Evolutionary conservation across 768 basidiomycete genomes (phyloP).

Genomic region (Agrocybe pediades): DNA sequence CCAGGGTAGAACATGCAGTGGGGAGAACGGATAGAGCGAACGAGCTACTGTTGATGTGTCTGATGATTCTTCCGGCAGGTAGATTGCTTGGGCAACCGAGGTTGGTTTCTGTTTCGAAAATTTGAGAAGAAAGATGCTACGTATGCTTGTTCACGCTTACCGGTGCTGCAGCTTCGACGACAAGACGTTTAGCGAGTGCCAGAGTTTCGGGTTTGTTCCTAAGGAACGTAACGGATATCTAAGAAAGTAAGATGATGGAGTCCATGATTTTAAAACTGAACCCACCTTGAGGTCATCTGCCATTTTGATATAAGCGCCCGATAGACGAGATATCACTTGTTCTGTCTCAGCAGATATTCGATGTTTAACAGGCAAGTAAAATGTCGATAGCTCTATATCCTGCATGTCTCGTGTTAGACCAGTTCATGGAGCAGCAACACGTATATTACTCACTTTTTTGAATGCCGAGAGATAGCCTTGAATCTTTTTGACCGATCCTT

Average conservation of each 20-base stretch:
- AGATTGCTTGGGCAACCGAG: background rate
- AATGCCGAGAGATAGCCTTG: constrained; percentile 46
- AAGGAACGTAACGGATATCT: constrained; percentile 36
- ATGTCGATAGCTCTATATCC: constrained; percentile 39
- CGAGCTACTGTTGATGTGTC: constrained; percentile 30
- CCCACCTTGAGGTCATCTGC: constrained; percentile 49
- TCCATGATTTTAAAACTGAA: constrained; percentile 29
- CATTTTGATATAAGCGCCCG: constrained; percentile 65
- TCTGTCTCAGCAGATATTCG: constrained; percentile 49
- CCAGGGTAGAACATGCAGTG: constrained; percentile 51
- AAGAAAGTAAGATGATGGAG: background rate
- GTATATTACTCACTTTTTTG: constrained; percentile 43
- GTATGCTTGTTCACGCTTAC: constrained; percentile 31
- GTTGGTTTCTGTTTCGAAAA: background rate
- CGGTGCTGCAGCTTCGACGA: constrained; percentile 46
- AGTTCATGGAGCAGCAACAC: background rate
- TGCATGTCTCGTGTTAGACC: constrained; percentile 20
- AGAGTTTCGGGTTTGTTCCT: constrained; percentile 36
- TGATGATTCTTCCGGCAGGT: constrained; percentile 1
- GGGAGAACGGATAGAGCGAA: constrained; percentile 69
- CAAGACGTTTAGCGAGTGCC: constrained; percentile 50
- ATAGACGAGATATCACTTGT: constrained; percentile 66
- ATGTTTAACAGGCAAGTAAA: constrained; percentile 44
- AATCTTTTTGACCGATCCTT: constrained; percentile 51
- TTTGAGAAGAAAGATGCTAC: no score